A percentile compares a stretch with the other conserved stretches of the same genome.
Conservation (phyloP, 768 basidiomycete species). For the Candolleomyces aberdarensis region DNA sequence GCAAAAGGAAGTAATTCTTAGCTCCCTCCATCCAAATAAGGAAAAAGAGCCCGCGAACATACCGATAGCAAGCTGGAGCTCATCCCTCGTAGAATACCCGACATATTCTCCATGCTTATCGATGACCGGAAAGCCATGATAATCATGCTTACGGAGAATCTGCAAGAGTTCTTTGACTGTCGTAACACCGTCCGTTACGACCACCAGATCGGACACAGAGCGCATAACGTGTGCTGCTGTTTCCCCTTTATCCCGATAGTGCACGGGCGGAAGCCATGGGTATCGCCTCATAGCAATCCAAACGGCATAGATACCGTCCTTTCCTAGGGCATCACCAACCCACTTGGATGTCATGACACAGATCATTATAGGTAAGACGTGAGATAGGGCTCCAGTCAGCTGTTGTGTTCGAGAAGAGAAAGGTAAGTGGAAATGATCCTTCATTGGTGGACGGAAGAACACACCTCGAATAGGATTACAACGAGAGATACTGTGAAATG, state of each 20-base stretch:
- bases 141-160: constrained; percentile 43
- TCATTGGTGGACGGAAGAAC: background rate
- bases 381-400: constrained; percentile 77
- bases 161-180: constrained; percentile 50
- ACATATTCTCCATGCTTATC: constrained; percentile 44
- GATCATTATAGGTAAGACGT: constrained; percentile 82
- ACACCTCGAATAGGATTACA: constrained; percentile 72
- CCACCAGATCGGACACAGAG: constrained; percentile 44
- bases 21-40: too few species aligned
- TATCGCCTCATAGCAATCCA: constrained; percentile 74
- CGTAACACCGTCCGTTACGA: constrained; percentile 47
- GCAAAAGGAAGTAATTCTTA: background rate
- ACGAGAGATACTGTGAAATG: constrained; percentile 61
- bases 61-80: constrained; percentile 40
- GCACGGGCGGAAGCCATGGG: constrained; percentile 65
- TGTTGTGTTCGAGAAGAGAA: constrained; percentile 19
- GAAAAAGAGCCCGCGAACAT: constrained; percentile 9
- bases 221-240: constrained; percentile 63
- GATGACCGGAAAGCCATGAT: constrained; percentile 67
- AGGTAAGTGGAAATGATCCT: background rate
- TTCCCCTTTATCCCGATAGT: constrained; percentile 64
- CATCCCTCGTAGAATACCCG: constrained; percentile 61
- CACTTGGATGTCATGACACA: constrained; percentile 76
- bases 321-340: constrained; percentile 69
- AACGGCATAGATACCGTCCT: constrained; percentile 65